Percentiles rank a stretch among this genome's conserved stretches.
phyloP scores from a whole-genome alignment of 225 moss, liverwort and hornwort species.

The Polytrichum commune region DNA sequence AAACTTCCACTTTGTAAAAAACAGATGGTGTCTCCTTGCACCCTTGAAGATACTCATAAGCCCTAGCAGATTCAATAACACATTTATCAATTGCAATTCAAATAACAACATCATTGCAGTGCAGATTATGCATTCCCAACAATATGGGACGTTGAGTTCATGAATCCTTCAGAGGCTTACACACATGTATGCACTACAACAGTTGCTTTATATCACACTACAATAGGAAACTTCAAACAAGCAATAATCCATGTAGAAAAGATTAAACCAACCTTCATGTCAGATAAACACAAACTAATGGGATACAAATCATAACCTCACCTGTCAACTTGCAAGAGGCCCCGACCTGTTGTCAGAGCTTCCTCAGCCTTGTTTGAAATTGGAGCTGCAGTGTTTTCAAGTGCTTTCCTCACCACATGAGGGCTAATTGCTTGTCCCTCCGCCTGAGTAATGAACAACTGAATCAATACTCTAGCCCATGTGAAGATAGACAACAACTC shows the following conservation, averaged over 20 bases:
- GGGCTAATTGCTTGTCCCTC: conserved; percentile 84
- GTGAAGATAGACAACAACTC: too few species aligned
- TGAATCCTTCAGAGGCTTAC: not conserved
- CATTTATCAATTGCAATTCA: not conserved
- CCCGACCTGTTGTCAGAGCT: conserved; percentile 89
- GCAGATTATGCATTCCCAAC: not conserved
- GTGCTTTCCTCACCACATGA: conserved; percentile 83
- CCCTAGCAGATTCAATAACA: conserved; percentile 31
- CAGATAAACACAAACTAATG: too few species aligned
- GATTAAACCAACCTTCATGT: too few species aligned
- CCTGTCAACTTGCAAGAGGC: conserved; percentile 92
- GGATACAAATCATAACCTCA: conserved; percentile 16
- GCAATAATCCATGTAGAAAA: not conserved
- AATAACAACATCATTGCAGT: too few species aligned
- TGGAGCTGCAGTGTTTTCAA: conserved; percentile 91
- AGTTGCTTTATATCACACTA: not conserved
- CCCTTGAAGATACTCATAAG: conserved; percentile 89
- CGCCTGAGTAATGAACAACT: conserved; percentile 51
- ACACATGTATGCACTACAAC: not conserved
- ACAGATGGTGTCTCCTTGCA: conserved; percentile 78
- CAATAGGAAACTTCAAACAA: not conserved
- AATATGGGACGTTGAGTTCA: not conserved
- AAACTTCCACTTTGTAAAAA: conserved; percentile 71
- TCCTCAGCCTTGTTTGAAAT: conserved; percentile 65
- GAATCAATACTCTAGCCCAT: not conserved